A percentile compares a stretch with the other conserved stretches of the same genome.
Conservation (phyloP, 129 eudicot genomes). For the Flaveria robusta region DNA sequence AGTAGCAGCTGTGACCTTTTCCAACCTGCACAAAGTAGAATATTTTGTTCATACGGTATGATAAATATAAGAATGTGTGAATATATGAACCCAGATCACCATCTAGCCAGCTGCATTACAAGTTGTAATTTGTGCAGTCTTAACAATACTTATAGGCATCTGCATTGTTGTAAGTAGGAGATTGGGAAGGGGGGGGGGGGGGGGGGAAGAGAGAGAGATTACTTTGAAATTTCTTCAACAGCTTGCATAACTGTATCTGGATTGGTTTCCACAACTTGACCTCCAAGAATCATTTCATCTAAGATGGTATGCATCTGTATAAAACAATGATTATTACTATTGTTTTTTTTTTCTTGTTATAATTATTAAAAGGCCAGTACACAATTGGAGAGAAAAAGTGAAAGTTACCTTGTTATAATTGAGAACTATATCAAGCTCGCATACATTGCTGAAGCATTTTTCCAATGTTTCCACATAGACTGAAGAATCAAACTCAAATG, state of each 20-base stretch:
- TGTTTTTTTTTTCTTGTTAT: neutral
- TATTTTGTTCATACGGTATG: neutral
- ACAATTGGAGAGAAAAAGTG: neutral
- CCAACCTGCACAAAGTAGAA: constrained; percentile 39
- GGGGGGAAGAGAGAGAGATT: constrained; percentile 14
- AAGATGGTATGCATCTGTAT: constrained; percentile 67
- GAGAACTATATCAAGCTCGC: constrained; percentile 79
- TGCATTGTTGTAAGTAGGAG: neutral
- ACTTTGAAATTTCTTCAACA: constrained; percentile 72
- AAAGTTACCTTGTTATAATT: constrained; percentile 62
- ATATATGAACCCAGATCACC: neutral
- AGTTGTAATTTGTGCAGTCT: constrained; percentile 18
- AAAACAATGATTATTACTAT: neutral
- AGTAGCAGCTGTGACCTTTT: constrained; percentile 37
- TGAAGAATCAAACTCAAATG: constrained; percentile 28
- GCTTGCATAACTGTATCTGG: constrained; percentile 56
- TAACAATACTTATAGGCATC: neutral
- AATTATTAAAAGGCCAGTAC: too few relatives aligned
- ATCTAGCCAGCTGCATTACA: neutral
- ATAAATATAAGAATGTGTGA: neutral
- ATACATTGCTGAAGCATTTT: constrained; percentile 70
- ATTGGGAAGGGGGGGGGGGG: too few relatives aligned
- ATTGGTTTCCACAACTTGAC: constrained; percentile 80
- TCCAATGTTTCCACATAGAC: constrained; percentile 80
- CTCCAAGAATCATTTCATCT: constrained; percentile 74